These are phyloP conservation scores for Xylaria nigripes DNA, from an alignment of 495 filamentous ascomycete species.

Conservation along the genomic window DNA sequence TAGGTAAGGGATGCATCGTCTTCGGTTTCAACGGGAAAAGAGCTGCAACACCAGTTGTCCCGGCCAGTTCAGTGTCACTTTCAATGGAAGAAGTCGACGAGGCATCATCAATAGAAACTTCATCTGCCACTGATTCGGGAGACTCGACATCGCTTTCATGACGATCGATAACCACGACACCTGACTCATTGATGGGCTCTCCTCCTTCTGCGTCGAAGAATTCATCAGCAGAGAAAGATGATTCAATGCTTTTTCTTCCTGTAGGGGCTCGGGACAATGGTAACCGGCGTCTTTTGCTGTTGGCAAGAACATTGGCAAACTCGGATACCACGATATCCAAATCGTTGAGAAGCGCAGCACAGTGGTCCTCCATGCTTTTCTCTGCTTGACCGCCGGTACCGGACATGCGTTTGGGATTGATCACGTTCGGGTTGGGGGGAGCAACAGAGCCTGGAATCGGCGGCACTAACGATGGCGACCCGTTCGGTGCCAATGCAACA, in stretches of 20 bases:
- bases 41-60: conserved; percentile 32
- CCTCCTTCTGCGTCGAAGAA: conserved; percentile 89
- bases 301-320: conserved; percentile 65
- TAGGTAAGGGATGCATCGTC: conserved; percentile 68
- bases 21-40: conserved; percentile 69
- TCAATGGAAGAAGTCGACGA: conserved; percentile 56
- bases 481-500: conserved; percentile 37
- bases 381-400: conserved; percentile 38
- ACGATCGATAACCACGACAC: conserved; percentile 65
- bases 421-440: conserved; percentile 18
- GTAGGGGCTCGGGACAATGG: conserved; percentile 40
- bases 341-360: conserved; percentile 70
- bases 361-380: conserved; percentile 62
- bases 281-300: conserved; percentile 69
- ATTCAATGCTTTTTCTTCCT: conserved; percentile 73
- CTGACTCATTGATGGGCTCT: conserved; percentile 45
- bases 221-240: conserved; percentile 65
- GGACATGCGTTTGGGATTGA: conserved; percentile 15
- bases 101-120: conserved; percentile 48
- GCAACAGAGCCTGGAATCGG: conserved; percentile 41
- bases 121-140: conserved; percentile 45
- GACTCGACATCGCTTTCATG: conserved; percentile 52
- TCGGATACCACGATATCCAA: conserved; percentile 74
- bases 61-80: conserved; percentile 38
- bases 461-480: conserved; percentile 51